These are phyloP conservation scores for Babesia caballi DNA, from an alignment of 169 alveolate species.

Conservation along the genomic window DNA sequence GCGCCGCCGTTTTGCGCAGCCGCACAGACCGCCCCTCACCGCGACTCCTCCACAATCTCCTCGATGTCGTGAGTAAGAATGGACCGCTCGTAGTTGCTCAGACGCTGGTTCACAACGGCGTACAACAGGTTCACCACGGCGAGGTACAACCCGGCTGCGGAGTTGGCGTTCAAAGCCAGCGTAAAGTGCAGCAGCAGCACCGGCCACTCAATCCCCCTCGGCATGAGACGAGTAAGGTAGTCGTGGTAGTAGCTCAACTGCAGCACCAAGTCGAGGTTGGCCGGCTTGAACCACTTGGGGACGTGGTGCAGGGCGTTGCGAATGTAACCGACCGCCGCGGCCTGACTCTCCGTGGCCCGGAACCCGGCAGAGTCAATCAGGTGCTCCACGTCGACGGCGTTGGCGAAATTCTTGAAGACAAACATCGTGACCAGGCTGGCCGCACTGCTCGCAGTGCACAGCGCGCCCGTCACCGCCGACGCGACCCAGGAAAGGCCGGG, in stretches of 20 bases:
- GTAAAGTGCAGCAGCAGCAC: conserved; percentile 31
- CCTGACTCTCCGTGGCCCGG: conserved; percentile 33
- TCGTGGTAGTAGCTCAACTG: conserved; percentile 23
- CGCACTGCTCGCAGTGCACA: conserved; percentile 12
- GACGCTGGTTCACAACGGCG: conserved; percentile 13
- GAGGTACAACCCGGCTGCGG: conserved; percentile 60
- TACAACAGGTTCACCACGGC: conserved; percentile 12
- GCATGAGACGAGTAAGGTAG: background rate
- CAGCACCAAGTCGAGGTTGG: background rate
- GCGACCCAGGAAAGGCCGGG: conserved; percentile 9
- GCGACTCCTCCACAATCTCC: conserved; percentile 23
- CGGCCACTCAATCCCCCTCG: conserved; percentile 50
- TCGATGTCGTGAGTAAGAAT: conserved; percentile 25
- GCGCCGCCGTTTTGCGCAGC: too few species aligned
- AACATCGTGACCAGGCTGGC: conserved; percentile 10
- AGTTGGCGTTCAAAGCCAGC: conserved; percentile 57
- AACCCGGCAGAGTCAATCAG: conserved; percentile 33
- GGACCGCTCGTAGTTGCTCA: conserved; percentile 34
- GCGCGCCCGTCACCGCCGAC: background rate
- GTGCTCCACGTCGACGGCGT: conserved; percentile 44
- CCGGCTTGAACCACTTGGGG: conserved; percentile 20
- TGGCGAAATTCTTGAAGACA: conserved; percentile 11
- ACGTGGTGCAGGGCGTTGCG: conserved; percentile 22
- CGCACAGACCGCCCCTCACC: background rate
- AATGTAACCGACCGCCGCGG: conserved; percentile 17